Base-by-base conservation (phyloP, 352 stramenopile species). In the Phytophthora pini region DNA sequence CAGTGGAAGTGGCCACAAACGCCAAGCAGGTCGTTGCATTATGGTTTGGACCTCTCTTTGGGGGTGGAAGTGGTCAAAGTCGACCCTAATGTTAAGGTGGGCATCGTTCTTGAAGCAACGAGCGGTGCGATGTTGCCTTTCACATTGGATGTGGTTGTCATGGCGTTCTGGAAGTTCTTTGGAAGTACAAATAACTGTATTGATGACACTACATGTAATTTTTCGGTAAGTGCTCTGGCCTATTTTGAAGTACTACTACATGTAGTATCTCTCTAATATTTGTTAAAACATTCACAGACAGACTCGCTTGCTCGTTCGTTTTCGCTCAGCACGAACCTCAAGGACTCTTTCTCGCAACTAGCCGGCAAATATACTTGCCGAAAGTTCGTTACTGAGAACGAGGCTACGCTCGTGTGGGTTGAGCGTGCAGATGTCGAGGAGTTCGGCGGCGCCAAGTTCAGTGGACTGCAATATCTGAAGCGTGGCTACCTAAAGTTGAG, bases 321-420 rank as follows among this genome's bases (percentile, higher is more conserved):
- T 8, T 24, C 34, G 2, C 4, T 56, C 12, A 36, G 38, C 34
- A 39, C 26, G 24, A 22, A 64, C 29, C 39, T 51, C 12, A n/a
- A 50, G 3, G 45, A 5, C 2, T 50, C 27, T 17, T 40, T 41
- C n/a, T 49, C 34, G 11, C 45, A 50, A 31, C 7, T 27, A 4
- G 17, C n/a, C 3, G 27, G 27, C 46, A 53, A 53, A 15, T 53
- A 40, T 11, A 64, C 56, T 7, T 64, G 75, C 31, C 77, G 74
- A 3, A 79, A 70, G 31, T 82, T 74, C 40, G 39, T 72, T 5
- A 68, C 78, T n/a, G 56, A 69, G 4, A 43, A 77, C 20, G 58
- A 74, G 20, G 38, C 67, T 27, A 66, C 79, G 27, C 45, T 82
- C 2, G 65, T 79, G 45, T 78, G 59, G 63, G 70, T 54, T 20